Conservation (phyloP, 1,284 basidiomycete genomes). For the Cutaneotrichosporon cavernicola region DNA sequence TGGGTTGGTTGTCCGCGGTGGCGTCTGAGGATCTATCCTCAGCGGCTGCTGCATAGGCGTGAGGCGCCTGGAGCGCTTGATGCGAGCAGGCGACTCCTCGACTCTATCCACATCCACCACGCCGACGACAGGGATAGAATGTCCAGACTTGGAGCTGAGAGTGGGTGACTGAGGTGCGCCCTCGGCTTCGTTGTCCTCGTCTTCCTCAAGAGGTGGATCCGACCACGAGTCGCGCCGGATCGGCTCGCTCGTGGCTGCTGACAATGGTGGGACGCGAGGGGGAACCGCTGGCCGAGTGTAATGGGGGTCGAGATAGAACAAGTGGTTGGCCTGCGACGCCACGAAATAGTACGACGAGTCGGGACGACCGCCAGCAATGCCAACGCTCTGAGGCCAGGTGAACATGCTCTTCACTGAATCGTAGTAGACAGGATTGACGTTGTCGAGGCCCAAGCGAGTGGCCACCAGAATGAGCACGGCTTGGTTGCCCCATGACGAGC, state of each 20-base stretch:
- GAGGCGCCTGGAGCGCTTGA: not conserved
- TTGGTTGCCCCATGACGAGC: slow-evolving; percentile 67
- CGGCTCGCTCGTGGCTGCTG: slow-evolving; percentile 8
- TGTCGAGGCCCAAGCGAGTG: slow-evolving; percentile 81
- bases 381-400: slow-evolving; percentile 90
- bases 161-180: not conserved
- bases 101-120: slow-evolving; percentile 36
- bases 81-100: slow-evolving; percentile 18
- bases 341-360: slow-evolving; percentile 98
- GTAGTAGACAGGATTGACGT: slow-evolving; percentile 93
- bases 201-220: slow-evolving; percentile 7
- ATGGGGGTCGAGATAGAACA: slow-evolving; percentile 97
- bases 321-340: slow-evolving; percentile 79
- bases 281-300: slow-evolving; percentile 79
- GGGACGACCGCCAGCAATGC: slow-evolving; percentile 92
- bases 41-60: slow-evolving; percentile 8
- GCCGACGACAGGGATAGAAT: slow-evolving; percentile 30
- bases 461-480: slow-evolving; percentile 86
- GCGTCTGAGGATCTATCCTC: slow-evolving; percentile 7
- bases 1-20: not conserved
- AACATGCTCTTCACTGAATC: slow-evolving; percentile 90
- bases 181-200: slow-evolving; percentile 22
- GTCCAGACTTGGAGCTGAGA: slow-evolving; percentile 1
- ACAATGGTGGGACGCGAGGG: slow-evolving; percentile 62
- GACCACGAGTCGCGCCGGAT: not conserved